Evolutionary conservation across 176 grass and related monocot genomes (phyloP), one percentile per base, ranked within the genome.

Genomic region (Musa schizocarpa): DNA sequence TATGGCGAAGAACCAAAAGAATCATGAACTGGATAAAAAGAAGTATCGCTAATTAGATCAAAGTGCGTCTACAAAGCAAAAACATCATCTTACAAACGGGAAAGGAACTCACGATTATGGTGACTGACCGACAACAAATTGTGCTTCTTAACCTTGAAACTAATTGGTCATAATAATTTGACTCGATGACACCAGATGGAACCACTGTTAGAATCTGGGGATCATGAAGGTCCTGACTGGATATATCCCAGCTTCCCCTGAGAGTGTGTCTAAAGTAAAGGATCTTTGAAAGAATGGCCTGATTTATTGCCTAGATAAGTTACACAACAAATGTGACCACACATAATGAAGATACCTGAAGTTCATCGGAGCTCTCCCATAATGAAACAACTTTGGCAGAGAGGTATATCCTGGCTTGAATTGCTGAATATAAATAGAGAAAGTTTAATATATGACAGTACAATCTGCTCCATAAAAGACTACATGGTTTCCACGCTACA

Each of bases 401-500:
- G 88, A 76, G 27, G 88, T 94, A 80, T 99, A 99, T 24, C 88
- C 88, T 63, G 95, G 95, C 74, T 82, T 94, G 81, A 91, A 99
- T 99, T 91, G 84, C 95, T 99, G 78, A 49, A 85, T 49, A 76
- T 50, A 71, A 49, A 63, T 52, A 80, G 43, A 21, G 0, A 48
- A 11, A 50, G 9, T 17, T 56, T 58, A 48, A 14, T 20, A 57
- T 19, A 29, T 34, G 53, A 43, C 80, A 14, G 12, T 16, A 26
- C 51, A 5, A 2, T 62, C 1, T 24, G 11, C 7, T 6, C 14
- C 9, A 62, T 62, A 17, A 62, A 43, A 43, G 34, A 43, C 12
- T 13, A 58, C 13, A 54, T 55, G 51, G 17, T 3, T 70, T 9
- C 27, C 16, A 67, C 14, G 23, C 10, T 67, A 16, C 23, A 67